Evolutionary conservation across 169 alveolate genomes (phyloP), one percentile per base, ranked within the genome.

Genomic region (Cryptosporidium sp.): DNA sequence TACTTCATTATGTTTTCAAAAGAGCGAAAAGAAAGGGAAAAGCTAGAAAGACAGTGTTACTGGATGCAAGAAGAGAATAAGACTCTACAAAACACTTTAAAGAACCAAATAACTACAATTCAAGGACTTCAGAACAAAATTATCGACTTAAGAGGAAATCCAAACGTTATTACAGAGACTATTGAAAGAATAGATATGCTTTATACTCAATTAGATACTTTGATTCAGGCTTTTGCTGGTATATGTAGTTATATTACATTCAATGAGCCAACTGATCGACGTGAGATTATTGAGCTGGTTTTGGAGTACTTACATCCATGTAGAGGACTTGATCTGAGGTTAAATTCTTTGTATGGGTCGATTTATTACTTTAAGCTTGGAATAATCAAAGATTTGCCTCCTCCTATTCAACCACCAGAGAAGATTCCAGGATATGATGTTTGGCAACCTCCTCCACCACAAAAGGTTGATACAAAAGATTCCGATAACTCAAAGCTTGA

Each of bases 181-280:
- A 93, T 95, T 6, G 95, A 95, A 29, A 92, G 94, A 68, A 95
- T 95, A 26, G 97, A 95, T 59, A 84, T 95, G 84, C 91, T 95
- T 29, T 94, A 95, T 92, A 93, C 92, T 37, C 97, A 95, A 71
- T 55, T 95, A 89, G 97, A 95, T 61, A 95, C 97, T 16, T 85
- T 95, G 67, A 93, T 95, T 18, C 97, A 95, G 86, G 96, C 97
- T 7, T 95, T 95, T 86, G 96, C 95, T n/a, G 97, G 97, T 35
- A 86, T 95, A 10, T 94, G 97, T 68, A 94, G 96, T 50, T 95
- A 95, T 69, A 93, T 94, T n/a, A 93, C 95, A 31, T 48, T 94
- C 21, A 94, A 95, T 70, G 87, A 80, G 45, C 84, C 86, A 39
- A 85, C 70, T 41, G 91, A 92, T 58, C 80, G 93, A 35, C 84